Evolutionary conservation across 225 moss, liverwort and hornwort genomes (phyloP), one percentile per base, ranked within the genome.

Genomic region (Sphagnum tenellum): DNA sequence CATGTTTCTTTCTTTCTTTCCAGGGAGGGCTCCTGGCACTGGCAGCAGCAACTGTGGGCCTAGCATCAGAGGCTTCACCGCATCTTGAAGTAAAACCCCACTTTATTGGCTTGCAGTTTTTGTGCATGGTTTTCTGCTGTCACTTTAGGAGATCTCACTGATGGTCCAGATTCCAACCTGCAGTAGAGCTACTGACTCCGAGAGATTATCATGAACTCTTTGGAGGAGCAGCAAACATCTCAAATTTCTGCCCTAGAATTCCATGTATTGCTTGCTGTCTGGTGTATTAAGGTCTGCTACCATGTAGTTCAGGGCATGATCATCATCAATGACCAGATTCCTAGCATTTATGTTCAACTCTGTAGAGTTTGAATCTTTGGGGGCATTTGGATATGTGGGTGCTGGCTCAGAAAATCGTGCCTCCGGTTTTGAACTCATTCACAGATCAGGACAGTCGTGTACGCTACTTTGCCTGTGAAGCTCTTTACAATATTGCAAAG

Each of bases 401-500:
- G 50, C 9, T 62, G 4, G 50, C 12, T 76, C 94, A 94, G 91
- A 89, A 89, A 84, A 94, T 94, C 62, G 92, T 91, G 62, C 83
- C 83, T 13, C 91, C 94, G 68, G 94, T 94, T 57, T 77, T 94
- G 64, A 91, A 84, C 72, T 89, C 91, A 60, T 91, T 94, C 80
- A 83, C 91, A 66, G 94, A 94, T 76, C 94, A 85, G 76, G 94
- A 94, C 59, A 88, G 89, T 59, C 83, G 94, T 63, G 94, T 94
- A 47, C 91, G 94, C 29, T 94, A 91, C 66, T 94, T 89, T 75
- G 75, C 91, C 62, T 94, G 94, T 80, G 94, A 94, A 82, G 94
- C 94, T 7, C 80, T 94, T 12, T 94, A 94, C 76, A 94, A 94
- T 75, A 94, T 94, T 74, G 94, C 94, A 67, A 94, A 94, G 94